Base-by-base conservation (phyloP, 2,329 filamentous ascomycete species). In the Diplodia corticola region DNA sequence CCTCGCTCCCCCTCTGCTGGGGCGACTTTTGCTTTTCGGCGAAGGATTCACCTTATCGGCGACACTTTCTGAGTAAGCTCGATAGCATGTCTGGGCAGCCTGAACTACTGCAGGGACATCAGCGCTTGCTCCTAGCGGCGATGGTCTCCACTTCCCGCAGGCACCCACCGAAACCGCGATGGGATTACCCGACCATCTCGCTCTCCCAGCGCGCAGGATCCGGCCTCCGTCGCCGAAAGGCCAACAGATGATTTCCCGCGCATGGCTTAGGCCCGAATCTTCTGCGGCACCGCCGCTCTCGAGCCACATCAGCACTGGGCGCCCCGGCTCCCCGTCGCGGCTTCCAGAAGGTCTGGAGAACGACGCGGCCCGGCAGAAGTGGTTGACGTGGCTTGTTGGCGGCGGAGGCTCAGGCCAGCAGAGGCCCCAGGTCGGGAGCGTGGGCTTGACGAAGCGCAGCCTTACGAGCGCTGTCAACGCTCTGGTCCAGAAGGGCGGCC, bases 391-490 rank as follows among this genome's bases (percentile, higher is more conserved):
- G 60, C 60, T 63, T 63, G 26, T 53, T 22, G 37, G 28, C 22
- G 37, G 57, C 57, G 40, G 37, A 5, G 40, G 57, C 57, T 49
- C 24, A 44, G 57, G 57, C 57, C 57, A 61, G 57, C 57, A 48
- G 57, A 24, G 22, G 13, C 17, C 15, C 28, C 28, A 20, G 6
- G 54, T 37, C n/a, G 57, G 40, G 57, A 12, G n/a, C 57, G 44
- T 59, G 57, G n/a, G n/a, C 57, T 35, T 49, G 57, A 61, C 24
- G 60, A 51, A 28, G 60, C 60, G 49, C 60, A 63, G 60, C 60
- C 60, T 63, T 63, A 63, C 40, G 33, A n/a, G n/a, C 44, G 57
- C 26, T 61, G 40, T 44, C 57, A 28, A 61, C 57, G 57, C 57
- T 40, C 40, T 48, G 57, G 49, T 61, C 57, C 40, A 61, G 57